Evolutionary conservation across 495 filamentous ascomycete genomes (phyloP).

Genomic region (Chaetomium tenue): DNA sequence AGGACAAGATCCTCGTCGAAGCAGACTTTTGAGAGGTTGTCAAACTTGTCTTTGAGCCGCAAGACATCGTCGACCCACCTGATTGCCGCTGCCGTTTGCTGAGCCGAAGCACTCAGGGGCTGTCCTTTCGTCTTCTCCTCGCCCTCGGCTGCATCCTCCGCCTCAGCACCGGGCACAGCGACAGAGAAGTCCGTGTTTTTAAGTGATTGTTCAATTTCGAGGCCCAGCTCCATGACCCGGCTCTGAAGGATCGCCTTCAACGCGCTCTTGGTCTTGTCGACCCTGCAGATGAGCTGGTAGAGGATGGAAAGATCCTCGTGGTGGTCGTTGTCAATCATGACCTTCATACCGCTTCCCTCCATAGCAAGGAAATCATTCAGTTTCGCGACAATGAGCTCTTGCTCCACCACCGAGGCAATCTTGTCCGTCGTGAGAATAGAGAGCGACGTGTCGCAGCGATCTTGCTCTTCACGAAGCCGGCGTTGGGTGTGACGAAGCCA

Average conservation of each 20-base stretch:
- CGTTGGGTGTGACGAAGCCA: conserved; percentile 78
- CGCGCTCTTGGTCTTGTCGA: conserved; percentile 71
- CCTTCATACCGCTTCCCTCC: conserved; percentile 76
- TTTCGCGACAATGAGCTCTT: conserved; percentile 71
- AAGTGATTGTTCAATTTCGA: conserved; percentile 72
- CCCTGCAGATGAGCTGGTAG: conserved; percentile 71
- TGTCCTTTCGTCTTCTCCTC: conserved; percentile 46
- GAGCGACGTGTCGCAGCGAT: conserved; percentile 76
- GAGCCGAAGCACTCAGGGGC: conserved; percentile 46
- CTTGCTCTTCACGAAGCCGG: conserved; percentile 75
- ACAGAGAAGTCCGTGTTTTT: conserved; percentile 47
- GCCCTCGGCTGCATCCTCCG: conserved; percentile 49
- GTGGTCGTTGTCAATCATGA: conserved; percentile 90
- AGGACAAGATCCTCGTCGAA: conserved; percentile 74
- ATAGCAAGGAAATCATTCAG: conserved; percentile 79
- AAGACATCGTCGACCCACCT: conserved; percentile 95
- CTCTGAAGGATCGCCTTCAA: conserved; percentile 67
- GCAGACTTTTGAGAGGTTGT: conserved; percentile 65
- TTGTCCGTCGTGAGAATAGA: conserved; percentile 66
- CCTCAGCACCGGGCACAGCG: conserved; percentile 42
- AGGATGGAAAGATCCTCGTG: conserved; percentile 71
- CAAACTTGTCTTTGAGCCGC: conserved; percentile 83
- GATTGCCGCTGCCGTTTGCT: conserved; percentile 74
- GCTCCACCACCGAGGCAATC: conserved; percentile 74
- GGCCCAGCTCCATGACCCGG: conserved; percentile 76